Percentiles rank a stretch among this genome's conserved stretches.
phyloP scores from a whole-genome alignment of 352 stramenopile species.

The Aphanomyces stellatus region DNA sequence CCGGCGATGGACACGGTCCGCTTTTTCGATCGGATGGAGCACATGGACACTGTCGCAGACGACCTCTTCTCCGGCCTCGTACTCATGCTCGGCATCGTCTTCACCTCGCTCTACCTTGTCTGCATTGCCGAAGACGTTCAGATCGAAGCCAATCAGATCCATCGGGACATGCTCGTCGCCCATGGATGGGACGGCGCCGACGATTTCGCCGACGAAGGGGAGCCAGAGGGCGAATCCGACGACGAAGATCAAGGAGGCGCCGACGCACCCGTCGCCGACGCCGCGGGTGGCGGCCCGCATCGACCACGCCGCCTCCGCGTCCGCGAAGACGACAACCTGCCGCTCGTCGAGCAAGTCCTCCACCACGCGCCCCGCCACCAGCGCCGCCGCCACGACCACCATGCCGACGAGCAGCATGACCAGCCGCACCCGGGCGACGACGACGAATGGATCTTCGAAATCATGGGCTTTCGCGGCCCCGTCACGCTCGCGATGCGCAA shows the following conservation, averaged over 20 bases:
- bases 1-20: slow-evolving; percentile 79
- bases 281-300: too few species aligned
- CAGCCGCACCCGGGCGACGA: background rate
- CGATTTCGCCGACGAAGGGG: slow-evolving; percentile 22
- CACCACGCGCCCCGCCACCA: background rate
- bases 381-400: background rate
- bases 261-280: background rate
- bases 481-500: slow-evolving; percentile 92
- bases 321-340: slow-evolving; percentile 16
- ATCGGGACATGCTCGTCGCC: slow-evolving; percentile 22
- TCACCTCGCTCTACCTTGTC: slow-evolving; percentile 86
- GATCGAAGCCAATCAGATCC: slow-evolving; percentile 7
- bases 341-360: background rate
- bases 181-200: slow-evolving; percentile 17
- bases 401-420: background rate
- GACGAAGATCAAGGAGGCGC: slow-evolving; percentile 34
- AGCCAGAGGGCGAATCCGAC: slow-evolving; percentile 47
- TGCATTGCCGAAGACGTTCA: slow-evolving; percentile 59
- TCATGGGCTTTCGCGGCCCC: slow-evolving; percentile 92
- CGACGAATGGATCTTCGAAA: slow-evolving; percentile 82
- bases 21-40: slow-evolving; percentile 64
- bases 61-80: slow-evolving; percentile 88
- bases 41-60: slow-evolving; percentile 41
- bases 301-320: slow-evolving; percentile 10
- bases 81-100: slow-evolving; percentile 89